These are phyloP conservation scores for Kitagawia praeruptora DNA, from an alignment of 129 eudicot genomes.

Conservation along the genomic window DNA sequence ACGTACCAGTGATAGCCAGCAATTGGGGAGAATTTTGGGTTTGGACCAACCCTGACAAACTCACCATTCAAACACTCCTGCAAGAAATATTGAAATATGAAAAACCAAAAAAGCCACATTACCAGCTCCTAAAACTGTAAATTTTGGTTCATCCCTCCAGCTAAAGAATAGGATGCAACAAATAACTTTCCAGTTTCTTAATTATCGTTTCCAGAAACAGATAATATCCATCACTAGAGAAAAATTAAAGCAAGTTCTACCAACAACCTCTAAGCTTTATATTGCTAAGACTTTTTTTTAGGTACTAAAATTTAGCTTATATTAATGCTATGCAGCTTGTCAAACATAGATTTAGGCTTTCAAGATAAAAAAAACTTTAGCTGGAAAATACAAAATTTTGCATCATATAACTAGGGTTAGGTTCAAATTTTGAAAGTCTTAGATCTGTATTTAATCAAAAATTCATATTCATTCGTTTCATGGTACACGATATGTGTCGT, in stretches of 20 bases:
- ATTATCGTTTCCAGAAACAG: too few relatives aligned
- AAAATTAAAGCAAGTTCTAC: neutral
- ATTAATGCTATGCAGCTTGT: neutral
- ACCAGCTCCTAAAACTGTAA: too few relatives aligned
- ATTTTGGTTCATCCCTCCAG: too few relatives aligned
- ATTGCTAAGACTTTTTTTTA: neutral
- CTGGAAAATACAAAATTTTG: neutral
- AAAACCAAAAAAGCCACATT: neutral
- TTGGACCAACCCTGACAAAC: constrained; percentile 94
- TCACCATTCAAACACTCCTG: constrained; percentile 96
- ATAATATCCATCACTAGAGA: too few relatives aligned
- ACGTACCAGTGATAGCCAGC: constrained; percentile 95
- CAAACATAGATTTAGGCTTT: neutral
- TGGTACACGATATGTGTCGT: too few relatives aligned
- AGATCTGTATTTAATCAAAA: too few relatives aligned
- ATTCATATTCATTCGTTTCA: too few relatives aligned
- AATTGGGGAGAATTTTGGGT: constrained; percentile 84
- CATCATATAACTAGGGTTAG: neutral
- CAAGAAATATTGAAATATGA: constrained; percentile 12
- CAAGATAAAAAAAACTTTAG: neutral
- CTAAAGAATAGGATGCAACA: too few relatives aligned
- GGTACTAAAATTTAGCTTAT: neutral
- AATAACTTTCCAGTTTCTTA: too few relatives aligned
- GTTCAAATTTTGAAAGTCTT: too few relatives aligned
- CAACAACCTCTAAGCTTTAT: neutral